phyloP scores from a whole-genome alignment of 768 basidiomycete species.

The Chalciporus sphaerocephalus region DNA sequence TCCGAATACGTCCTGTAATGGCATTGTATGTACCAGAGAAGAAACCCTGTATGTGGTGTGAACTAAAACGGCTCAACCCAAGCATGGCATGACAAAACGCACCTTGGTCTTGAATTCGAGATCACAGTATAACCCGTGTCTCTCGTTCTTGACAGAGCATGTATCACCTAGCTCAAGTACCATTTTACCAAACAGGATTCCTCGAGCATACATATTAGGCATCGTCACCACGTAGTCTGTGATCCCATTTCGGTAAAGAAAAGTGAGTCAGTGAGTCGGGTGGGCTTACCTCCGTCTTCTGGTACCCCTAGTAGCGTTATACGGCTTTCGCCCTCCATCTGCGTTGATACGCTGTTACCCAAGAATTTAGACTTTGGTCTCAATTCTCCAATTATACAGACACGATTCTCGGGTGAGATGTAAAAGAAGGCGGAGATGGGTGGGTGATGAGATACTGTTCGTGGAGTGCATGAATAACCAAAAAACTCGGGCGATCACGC shows the following conservation, averaged over 20 bases:
- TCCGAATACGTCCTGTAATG: slow-evolving; percentile 75
- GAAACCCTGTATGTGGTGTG: slow-evolving; percentile 61
- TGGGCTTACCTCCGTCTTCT: slow-evolving; percentile 80
- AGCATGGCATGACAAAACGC: slow-evolving; percentile 3
- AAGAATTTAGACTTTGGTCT: slow-evolving; percentile 94
- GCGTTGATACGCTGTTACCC: slow-evolving; percentile 93
- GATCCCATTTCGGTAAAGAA: slow-evolving; percentile 1
- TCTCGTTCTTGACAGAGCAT: slow-evolving; percentile 80
- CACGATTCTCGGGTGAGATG: slow-evolving; percentile 82
- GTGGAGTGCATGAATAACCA: neutral
- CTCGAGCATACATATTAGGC: slow-evolving; percentile 97
- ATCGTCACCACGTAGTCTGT: slow-evolving; percentile 86
- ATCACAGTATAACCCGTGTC: slow-evolving; percentile 68
- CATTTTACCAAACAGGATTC: slow-evolving; percentile 90
- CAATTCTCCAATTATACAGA: slow-evolving; percentile 87
- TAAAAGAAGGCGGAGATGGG: slow-evolving; percentile 96
- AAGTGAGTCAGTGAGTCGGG: no score
- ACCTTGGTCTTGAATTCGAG: slow-evolving; percentile 98
- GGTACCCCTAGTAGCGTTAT: slow-evolving; percentile 77
- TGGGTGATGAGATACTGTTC: slow-evolving; percentile 89
- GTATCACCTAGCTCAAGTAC: slow-evolving; percentile 92
- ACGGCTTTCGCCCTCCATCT: slow-evolving; percentile 94
- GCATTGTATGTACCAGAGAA: slow-evolving; percentile 96
- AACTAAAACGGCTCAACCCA: no score
- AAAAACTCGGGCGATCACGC: neutral